Base-by-base conservation (phyloP, 1,139 yeast genomes). In the Hyphopichia wangnamkhiaoensis region DNA sequence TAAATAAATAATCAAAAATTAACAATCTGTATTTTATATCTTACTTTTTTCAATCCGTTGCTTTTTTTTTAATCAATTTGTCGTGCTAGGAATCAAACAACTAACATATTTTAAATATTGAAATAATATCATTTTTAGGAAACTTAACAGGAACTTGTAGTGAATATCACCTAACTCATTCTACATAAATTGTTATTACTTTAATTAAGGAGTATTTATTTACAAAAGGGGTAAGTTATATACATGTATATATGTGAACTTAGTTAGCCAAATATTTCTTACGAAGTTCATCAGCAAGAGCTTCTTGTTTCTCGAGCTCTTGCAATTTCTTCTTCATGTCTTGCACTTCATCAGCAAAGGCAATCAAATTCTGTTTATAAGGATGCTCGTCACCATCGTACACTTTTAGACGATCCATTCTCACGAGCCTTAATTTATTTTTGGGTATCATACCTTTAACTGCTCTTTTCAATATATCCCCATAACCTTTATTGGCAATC, bases 361-460 rank as follows among this genome's bases (percentile, higher is more conserved):
- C 96, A 33, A 87, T 71, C 48, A 93, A 73, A 58, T 93, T 93
- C 49, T 82, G 77, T 48, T 79, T 80, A 60, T 88, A 91, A 16
- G 97, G 97, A 61, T 88, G 88, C 42, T 84, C 86, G 42, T 89
- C 82, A 27, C 95, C 96, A 54, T 94, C 98, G 59, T 76, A 87
- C 1, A 88, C 79, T 66, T 88, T 90, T 48, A 93, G 73, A 57
- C 99, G 80, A 34, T 82, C 94, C 59, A 93, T 65, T 59, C 98
- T 80, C 21, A 74, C 71, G 54, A 85, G 79, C 61, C 98, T 79
- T 48, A 84, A 78, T 56, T 84, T 82, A 63, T 93, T 91, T 67
- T 89, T 90, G 31, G 98, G 98, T 42, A 93, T 74, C 99, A 93
- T 93, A 43, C 95, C 95, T 49, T 88, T 84, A 7, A 93, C 98